phyloP scores from a whole-genome alignment of 163 green algal species.

The Scenedesmus sp. region DNA sequence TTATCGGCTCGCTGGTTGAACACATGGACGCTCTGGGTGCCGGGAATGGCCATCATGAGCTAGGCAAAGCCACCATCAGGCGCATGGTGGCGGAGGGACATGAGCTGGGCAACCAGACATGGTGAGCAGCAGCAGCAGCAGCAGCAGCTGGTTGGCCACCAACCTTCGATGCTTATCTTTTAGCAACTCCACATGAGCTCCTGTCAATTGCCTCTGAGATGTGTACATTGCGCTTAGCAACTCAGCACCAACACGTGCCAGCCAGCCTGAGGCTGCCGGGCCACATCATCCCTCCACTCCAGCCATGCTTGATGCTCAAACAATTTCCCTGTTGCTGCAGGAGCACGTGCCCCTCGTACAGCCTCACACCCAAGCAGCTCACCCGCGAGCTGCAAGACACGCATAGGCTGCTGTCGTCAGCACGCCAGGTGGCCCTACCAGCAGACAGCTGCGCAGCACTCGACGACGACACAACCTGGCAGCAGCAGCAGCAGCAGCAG shows the following conservation, averaged over 20 bases:
- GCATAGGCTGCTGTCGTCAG: not conserved
- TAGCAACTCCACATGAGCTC: too few species aligned
- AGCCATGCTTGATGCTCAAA: not conserved
- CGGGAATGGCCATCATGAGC: not conserved
- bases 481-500: not conserved
- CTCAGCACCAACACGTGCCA: too few species aligned
- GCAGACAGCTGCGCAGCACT: not conserved
- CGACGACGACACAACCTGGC: not conserved
- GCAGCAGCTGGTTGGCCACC: not conserved
- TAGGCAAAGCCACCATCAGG: slow-evolving; percentile 20
- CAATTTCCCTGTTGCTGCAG: not conserved
- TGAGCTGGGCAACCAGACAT: slow-evolving; percentile 38
- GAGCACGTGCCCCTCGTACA: not conserved
- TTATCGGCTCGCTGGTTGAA: slow-evolving; percentile 39
- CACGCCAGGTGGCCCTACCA: not conserved
- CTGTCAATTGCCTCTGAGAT: too few species aligned
- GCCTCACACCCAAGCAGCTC: not conserved
- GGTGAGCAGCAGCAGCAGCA: slow-evolving; percentile 22
- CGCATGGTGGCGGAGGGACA: slow-evolving; percentile 34
- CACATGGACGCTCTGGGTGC: slow-evolving; percentile 5
- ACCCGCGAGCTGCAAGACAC: not conserved
- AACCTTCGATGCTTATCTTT: too few species aligned
- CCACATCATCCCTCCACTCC: not conserved
- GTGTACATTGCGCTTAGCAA: too few species aligned
- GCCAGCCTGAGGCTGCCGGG: too few species aligned